A percentile compares a stretch with the other conserved stretches of the same genome.
phyloP scores from a whole-genome alignment of 768 basidiomycete species.

The Udeniomyces megalosporus region DNA sequence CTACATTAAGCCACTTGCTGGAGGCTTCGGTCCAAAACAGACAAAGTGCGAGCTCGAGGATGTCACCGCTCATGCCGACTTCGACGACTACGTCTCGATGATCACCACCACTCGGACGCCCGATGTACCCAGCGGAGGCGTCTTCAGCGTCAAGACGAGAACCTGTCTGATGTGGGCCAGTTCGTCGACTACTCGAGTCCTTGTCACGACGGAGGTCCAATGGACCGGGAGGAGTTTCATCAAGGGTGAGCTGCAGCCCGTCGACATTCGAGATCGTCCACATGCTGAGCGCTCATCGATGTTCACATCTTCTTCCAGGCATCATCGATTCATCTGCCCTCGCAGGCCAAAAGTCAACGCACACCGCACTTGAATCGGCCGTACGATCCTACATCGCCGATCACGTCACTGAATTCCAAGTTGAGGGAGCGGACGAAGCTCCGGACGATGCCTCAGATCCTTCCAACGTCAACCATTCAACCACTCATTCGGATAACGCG shows the following conservation, averaged over 20 bases:
- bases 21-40: conserved; percentile 76
- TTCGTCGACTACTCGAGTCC: conserved; percentile 51
- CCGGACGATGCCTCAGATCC: conserved; percentile 37
- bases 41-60: conserved; percentile 92
- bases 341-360: conserved; percentile 80
- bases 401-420: conserved; percentile 77
- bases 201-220: conserved; percentile 82
- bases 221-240: conserved; percentile 97
- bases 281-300: too few species aligned
- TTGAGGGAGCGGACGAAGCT: conserved; percentile 53
- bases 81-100: conserved; percentile 64
- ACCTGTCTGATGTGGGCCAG: conserved; percentile 94
- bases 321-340: conserved; percentile 84
- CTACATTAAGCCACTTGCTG: conserved; percentile 85
- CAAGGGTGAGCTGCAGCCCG: conserved; percentile 54
- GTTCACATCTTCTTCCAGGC: conserved; percentile 35
- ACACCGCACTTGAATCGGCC: conserved; percentile 59
- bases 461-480: conserved; percentile 25
- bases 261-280: too few species aligned
- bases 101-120: conserved; percentile 83
- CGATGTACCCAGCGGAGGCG: conserved; percentile 84
- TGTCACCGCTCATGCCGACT: conserved; percentile 61
- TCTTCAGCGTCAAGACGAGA: conserved; percentile 82
- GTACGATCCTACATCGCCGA: conserved; percentile 80
- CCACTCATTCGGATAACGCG: conserved; percentile 25